A percentile compares a stretch with the other conserved stretches of the same genome.
Evolutionary conservation across 2,329 filamentous ascomycete species (phyloP).

Genomic region (Beauveria caledonica): DNA sequence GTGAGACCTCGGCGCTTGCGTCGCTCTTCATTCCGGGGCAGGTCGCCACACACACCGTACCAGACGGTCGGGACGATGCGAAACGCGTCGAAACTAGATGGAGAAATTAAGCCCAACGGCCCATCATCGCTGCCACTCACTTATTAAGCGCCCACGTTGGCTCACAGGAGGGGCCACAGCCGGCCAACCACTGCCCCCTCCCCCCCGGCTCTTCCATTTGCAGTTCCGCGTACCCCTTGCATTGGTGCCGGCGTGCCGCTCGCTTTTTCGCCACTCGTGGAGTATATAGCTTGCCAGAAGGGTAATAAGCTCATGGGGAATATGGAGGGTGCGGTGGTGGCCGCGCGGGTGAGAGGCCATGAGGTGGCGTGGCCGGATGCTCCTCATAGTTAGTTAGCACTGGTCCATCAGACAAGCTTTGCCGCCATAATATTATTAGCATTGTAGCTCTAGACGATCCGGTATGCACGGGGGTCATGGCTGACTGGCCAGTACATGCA

Average conservation of each 20-base stretch:
- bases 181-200: background rate
- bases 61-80: slow-evolving; percentile 8
- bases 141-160: background rate
- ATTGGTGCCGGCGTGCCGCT: background rate
- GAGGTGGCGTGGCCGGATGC: background rate
- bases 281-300: background rate
- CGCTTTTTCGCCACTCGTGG: background rate
- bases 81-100: background rate
- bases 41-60: background rate
- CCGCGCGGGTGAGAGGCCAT: background rate
- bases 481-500: background rate
- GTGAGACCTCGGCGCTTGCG: background rate
- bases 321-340: too few species aligned
- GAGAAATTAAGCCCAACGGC: background rate
- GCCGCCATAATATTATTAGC: background rate
- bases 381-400: too few species aligned
- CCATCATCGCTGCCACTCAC: background rate
- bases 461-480: background rate
- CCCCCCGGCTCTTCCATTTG: background rate
- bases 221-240: background rate
- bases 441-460: background rate
- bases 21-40: background rate
- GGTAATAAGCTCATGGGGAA: background rate
- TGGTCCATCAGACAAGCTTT: background rate
- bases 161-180: background rate